These are phyloP conservation scores for Heracleum sosnowskyi DNA, from an alignment of 129 eudicot genomes.

Conservation along the genomic window DNA sequence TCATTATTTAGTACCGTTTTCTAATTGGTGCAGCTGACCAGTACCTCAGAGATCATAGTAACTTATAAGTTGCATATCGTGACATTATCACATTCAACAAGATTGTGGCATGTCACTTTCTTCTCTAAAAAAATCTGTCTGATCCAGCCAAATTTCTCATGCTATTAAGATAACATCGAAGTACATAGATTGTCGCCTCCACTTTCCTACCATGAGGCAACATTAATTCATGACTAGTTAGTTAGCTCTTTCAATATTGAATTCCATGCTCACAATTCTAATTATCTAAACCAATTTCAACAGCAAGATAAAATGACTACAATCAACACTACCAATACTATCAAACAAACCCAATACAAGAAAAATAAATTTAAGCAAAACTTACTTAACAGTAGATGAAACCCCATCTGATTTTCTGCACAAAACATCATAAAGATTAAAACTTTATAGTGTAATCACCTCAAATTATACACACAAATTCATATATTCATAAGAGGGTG, in stretches of 20 bases:
- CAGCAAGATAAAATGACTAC: neutral
- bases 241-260: neutral
- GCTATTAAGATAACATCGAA: neutral
- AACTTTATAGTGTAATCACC: no score
- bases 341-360: neutral
- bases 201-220: neutral
- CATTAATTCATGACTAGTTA: neutral
- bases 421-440: neutral
- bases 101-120: no score
- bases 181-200: neutral
- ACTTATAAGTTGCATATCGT: no score
- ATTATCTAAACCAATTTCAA: neutral
- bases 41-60: no score
- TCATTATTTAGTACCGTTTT: no score
- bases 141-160: no score
- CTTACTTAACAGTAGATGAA: conserved; percentile 54
- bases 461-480: neutral
- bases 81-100: neutral
- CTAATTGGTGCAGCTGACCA: no score
- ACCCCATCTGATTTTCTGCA: conserved; percentile 57
- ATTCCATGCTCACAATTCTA: neutral
- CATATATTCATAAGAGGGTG: neutral
- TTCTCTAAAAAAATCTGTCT: no score
- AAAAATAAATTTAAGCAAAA: conserved; percentile 23
- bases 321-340: neutral